These are phyloP conservation scores for Bretziella fagacearum DNA, from an alignment of 2,329 filamentous ascomycete genomes.

Conservation along the genomic window DNA sequence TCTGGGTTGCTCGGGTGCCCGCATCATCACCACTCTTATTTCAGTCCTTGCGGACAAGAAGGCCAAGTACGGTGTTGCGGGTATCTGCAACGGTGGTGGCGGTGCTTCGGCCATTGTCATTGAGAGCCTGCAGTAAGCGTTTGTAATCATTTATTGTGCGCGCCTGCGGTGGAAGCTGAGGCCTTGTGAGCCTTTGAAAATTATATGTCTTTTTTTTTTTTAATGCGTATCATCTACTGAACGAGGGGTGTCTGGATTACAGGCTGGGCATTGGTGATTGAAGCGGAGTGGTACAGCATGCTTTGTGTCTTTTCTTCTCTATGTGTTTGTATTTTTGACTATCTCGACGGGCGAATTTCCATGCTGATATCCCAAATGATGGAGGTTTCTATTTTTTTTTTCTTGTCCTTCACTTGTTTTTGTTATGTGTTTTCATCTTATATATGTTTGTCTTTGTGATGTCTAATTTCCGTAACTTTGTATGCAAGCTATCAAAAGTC, in stretches of 20 bases:
- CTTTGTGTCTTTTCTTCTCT: slow-evolving; percentile 1
- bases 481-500: not conserved
- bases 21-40: slow-evolving; percentile 79
- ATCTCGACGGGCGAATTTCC: not conserved
- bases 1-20: slow-evolving; percentile 80
- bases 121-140: slow-evolving; percentile 48
- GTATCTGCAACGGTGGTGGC: slow-evolving; percentile 95
- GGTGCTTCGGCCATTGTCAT: slow-evolving; percentile 88
- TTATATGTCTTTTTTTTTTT: not conserved
- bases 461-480: not conserved
- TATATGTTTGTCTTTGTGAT: not conserved
- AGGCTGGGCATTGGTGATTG: not conserved
- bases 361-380: not conserved
- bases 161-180: not conserved
- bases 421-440: not conserved
- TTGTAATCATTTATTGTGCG: not conserved
- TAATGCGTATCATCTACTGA: not conserved
- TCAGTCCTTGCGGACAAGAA: slow-evolving; percentile 81
- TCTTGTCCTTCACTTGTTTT: not conserved
- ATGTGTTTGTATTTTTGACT: not conserved
- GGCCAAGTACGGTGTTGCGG: slow-evolving; percentile 82
- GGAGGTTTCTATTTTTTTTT: not conserved
- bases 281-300: not conserved
- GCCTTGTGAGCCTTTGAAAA: not conserved
- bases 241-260: not conserved